These are phyloP conservation scores for Russula sp. DNA, from an alignment of 768 basidiomycete species.

Conservation along the genomic window DNA sequence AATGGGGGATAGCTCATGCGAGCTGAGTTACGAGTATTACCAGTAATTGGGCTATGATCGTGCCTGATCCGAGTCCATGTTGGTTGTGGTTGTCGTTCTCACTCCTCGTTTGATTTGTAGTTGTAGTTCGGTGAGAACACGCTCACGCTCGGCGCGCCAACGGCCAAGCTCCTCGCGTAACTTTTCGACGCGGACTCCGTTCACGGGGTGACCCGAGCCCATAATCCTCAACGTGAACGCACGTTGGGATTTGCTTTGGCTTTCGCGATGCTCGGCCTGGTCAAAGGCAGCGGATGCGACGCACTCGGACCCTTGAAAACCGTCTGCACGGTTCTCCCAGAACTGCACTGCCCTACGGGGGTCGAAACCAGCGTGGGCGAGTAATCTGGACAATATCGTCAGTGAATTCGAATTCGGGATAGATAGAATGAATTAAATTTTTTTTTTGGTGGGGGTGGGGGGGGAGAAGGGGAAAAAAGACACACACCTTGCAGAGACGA, in stretches of 20 bases:
- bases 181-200: constrained; percentile 57
- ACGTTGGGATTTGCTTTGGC: constrained; percentile 25
- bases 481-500: constrained; percentile 75
- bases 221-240: constrained; percentile 46
- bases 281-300: constrained; percentile 22
- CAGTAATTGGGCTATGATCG: constrained; percentile 14
- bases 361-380: constrained; percentile 90
- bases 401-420: constrained; percentile 7
- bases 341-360: constrained; percentile 77
- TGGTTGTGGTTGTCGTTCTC: neutral
- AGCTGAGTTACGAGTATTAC: neutral
- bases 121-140: constrained; percentile 28
- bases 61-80: neutral
- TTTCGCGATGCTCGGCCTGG: constrained; percentile 35
- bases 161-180: constrained; percentile 64
- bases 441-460: neutral
- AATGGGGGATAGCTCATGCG: neutral
- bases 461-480: constrained; percentile 11
- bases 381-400: constrained; percentile 50
- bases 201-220: constrained; percentile 65
- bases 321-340: constrained; percentile 63
- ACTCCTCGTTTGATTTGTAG: constrained; percentile 14
- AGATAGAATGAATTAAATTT: neutral
- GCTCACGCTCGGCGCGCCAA: constrained; percentile 59
- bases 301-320: constrained; percentile 45